Conservation (phyloP, 2,329 filamentous ascomycete genomes). For the Aspergillus puulaauensis region DNA sequence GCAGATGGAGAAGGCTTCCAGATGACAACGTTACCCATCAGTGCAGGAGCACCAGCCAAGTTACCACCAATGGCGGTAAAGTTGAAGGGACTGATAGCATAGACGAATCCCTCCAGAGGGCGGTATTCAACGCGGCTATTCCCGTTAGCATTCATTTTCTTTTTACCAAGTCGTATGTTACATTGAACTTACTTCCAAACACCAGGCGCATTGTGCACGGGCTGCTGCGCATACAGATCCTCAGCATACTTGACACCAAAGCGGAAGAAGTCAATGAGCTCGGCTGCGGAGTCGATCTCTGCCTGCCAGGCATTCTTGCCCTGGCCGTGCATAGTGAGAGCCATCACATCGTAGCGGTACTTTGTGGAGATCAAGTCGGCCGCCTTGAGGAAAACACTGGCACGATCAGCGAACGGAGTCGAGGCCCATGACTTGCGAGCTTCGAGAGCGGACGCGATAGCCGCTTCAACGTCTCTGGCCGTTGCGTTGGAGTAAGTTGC, state of each 20-base stretch:
- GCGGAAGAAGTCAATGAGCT: constrained; percentile 87
- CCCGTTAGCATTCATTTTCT: constrained; percentile 3
- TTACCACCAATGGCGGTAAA: constrained; percentile 95
- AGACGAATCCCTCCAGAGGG: constrained; percentile 91
- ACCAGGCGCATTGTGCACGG: constrained; percentile 75
- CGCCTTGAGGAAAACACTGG: constrained; percentile 92
- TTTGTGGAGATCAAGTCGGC: constrained; percentile 87
- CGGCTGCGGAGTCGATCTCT: constrained; percentile 95
- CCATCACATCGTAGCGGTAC: constrained; percentile 96
- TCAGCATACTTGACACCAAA: constrained; percentile 92
- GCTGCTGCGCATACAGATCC: constrained; percentile 85
- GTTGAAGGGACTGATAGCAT: constrained; percentile 93
- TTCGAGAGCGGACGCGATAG: constrained; percentile 81
- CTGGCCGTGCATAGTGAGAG: constrained; percentile 91
- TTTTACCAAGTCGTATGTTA: neutral
- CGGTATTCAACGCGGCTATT: constrained; percentile 74
- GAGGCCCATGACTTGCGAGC: constrained; percentile 84
- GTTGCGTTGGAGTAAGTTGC: constrained; percentile 85
- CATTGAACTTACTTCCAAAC: constrained; percentile 71
- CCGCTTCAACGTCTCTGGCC: constrained; percentile 69
- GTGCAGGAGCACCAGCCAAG: constrained; percentile 74
- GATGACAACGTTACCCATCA: constrained; percentile 91
- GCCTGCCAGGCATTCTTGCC: constrained; percentile 99
- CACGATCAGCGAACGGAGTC: constrained; percentile 84
- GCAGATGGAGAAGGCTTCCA: constrained; percentile 95